These are phyloP conservation scores for Echinochloa phyllopogon DNA, from an alignment of 176 grass and related monocot species.

Conservation along the genomic window DNA sequence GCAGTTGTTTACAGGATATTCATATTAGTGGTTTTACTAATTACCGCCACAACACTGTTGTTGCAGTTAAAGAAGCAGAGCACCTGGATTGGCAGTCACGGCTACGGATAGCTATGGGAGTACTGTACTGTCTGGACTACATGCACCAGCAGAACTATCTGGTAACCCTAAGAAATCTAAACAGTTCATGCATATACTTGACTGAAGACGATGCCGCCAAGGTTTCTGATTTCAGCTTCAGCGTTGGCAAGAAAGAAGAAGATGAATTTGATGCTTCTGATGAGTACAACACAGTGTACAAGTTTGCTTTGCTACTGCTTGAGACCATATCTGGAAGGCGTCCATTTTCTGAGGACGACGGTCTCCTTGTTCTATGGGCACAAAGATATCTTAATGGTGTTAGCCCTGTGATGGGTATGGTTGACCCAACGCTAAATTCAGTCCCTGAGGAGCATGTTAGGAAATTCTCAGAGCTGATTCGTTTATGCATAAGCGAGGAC, in stretches of 20 bases:
- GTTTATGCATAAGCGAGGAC: conserved; percentile 62
- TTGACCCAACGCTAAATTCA: conserved; percentile 73
- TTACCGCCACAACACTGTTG: not conserved
- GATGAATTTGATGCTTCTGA: conserved; percentile 42
- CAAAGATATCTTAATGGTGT: conserved; percentile 72
- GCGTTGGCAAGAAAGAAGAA: conserved; percentile 40
- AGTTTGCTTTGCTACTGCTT: conserved; percentile 83
- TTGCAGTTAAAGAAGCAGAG: conserved; percentile 94
- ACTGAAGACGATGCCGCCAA: conserved; percentile 89
- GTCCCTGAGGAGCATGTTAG: conserved; percentile 59
- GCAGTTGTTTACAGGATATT: not conserved
- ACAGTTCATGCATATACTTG: conserved; percentile 75
- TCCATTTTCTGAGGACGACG: conserved; percentile 78
- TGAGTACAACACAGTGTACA: conserved; percentile 59
- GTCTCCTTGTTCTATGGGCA: conserved; percentile 84
- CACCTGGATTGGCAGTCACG: conserved; percentile 76
- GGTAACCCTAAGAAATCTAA: conserved; percentile 54
- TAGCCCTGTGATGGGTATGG: conserved; percentile 63
- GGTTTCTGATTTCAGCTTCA: conserved; percentile 58
- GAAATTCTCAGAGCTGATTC: conserved; percentile 60
- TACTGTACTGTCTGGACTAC: conserved; percentile 72
- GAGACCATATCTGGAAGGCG: conserved; percentile 91
- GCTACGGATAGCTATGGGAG: conserved; percentile 73
- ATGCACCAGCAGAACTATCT: conserved; percentile 62
- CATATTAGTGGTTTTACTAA: not conserved